Conservation (phyloP, 2,329 filamentous ascomycete genomes). For the Epichloe gansuensis region DNA sequence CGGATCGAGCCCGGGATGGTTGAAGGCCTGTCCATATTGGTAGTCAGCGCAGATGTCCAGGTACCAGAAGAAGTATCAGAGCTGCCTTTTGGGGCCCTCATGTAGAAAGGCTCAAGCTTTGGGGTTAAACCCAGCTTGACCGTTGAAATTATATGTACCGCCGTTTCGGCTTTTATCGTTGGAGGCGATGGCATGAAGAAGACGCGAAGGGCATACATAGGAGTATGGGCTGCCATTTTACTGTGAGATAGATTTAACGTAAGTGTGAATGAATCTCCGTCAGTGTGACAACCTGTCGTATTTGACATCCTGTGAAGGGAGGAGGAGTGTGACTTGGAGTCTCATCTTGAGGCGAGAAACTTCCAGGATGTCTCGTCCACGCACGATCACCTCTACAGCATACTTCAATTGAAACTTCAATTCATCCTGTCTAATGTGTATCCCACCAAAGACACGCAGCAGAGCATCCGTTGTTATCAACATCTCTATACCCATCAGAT, state of each 20-base stretch:
- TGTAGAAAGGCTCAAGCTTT: slow-evolving; percentile 14
- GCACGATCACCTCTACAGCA: too few relatives aligned
- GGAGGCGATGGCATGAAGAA: not conserved
- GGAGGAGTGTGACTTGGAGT: too few relatives aligned
- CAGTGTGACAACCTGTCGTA: not conserved
- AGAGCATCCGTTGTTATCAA: too few relatives aligned
- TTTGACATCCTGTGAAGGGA: too few relatives aligned
- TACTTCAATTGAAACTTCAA: too few relatives aligned
- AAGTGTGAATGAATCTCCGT: not conserved
- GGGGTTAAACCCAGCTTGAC: slow-evolving; percentile 5
- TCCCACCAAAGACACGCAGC: too few relatives aligned
- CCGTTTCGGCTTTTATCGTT: not conserved
- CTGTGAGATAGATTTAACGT: not conserved
- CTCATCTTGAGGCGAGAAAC: too few relatives aligned
- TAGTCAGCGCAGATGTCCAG: slow-evolving; percentile 19
- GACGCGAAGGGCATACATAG: not conserved
- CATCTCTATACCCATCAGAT: too few relatives aligned
- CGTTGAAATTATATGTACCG: not conserved
- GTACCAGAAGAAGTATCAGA: slow-evolving; percentile 13
- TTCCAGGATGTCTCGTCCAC: too few relatives aligned
- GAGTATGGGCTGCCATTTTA: not conserved
- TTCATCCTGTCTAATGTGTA: too few relatives aligned
- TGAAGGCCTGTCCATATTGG: slow-evolving; percentile 18
- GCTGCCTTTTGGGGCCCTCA: slow-evolving; percentile 18
- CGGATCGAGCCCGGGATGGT: slow-evolving; percentile 15